Evolutionary conservation across 176 grass and related monocot genomes (phyloP).

Genomic region (Ensete ventricosum): DNA sequence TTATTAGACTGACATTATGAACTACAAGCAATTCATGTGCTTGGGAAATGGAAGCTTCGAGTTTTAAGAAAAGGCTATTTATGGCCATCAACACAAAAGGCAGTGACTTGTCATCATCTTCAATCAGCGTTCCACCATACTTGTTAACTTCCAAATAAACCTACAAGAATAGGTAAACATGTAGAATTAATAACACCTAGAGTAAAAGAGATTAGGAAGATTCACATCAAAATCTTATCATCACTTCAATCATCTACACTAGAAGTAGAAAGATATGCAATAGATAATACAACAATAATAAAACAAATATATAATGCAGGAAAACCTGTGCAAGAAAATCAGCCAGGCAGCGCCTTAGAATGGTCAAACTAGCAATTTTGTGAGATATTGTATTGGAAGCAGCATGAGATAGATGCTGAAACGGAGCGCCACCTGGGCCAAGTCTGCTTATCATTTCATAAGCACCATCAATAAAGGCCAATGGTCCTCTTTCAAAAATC

Average conservation of each 20-base stretch:
- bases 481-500: constrained; percentile 87
- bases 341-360: constrained; percentile 55
- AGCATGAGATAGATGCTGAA: constrained; percentile 45
- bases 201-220: background rate
- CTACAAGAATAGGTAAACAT: constrained; percentile 18
- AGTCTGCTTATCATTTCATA: constrained; percentile 43
- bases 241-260: background rate
- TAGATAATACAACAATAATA: background rate
- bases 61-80: constrained; percentile 51
- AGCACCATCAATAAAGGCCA: constrained; percentile 54
- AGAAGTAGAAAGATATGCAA: background rate
- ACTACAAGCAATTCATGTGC: constrained; percentile 22
- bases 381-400: constrained; percentile 65
- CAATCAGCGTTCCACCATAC: constrained; percentile 48
- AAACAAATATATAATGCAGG: background rate
- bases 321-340: constrained; percentile 79
- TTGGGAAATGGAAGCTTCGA: constrained; percentile 50
- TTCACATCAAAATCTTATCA: background rate
- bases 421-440: constrained; percentile 30
- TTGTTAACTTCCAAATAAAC: constrained; percentile 65
- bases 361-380: constrained; percentile 52
- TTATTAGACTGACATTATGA: background rate
- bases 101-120: constrained; percentile 60
- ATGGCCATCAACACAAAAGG: constrained; percentile 40
- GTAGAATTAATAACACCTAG: background rate